Conservation (phyloP, 306 rosid genomes). For the Vigna mungo region DNA sequence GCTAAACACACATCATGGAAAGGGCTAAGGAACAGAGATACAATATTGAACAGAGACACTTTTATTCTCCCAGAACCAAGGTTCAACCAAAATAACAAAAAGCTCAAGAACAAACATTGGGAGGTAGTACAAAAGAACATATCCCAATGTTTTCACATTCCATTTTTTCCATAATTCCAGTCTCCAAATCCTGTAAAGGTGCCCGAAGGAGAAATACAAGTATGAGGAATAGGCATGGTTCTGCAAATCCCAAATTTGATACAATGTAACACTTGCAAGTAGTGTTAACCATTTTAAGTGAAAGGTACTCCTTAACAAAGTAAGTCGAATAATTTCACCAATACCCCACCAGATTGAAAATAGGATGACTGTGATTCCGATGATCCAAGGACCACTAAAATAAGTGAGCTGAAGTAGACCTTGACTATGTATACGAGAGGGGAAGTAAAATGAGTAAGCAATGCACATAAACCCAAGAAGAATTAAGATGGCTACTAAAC, state of each 20-base stretch:
- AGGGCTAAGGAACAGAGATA: no score
- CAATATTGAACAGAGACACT: no score
- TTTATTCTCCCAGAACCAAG: slow-evolving; percentile 40
- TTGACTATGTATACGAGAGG: slow-evolving; percentile 70
- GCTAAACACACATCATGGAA: no score
- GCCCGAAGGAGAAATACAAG: slow-evolving; percentile 92
- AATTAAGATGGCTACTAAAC: slow-evolving; percentile 84
- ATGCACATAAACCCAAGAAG: slow-evolving; percentile 86
- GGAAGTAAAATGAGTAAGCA: slow-evolving; percentile 87
- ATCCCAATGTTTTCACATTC: slow-evolving; percentile 82
- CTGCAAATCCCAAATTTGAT: slow-evolving; percentile 96
- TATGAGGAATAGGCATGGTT: slow-evolving; percentile 96
- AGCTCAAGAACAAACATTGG: slow-evolving; percentile 90
- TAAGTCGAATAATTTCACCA: slow-evolving; percentile 82
- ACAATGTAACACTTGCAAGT: slow-evolving; percentile 93
- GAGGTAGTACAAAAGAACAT: slow-evolving; percentile 76
- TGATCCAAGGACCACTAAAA: slow-evolving; percentile 97
- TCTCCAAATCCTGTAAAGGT: slow-evolving; percentile 76
- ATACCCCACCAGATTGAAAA: slow-evolving; percentile 95
- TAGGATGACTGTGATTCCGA: slow-evolving; percentile 76
- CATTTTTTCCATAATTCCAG: slow-evolving; percentile 79
- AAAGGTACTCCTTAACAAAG: slow-evolving; percentile 66
- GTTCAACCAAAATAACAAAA: slow-evolving; percentile 71
- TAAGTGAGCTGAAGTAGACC: slow-evolving; percentile 75
- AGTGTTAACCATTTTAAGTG: slow-evolving; percentile 81